A percentile compares a stretch with the other conserved stretches of the same genome.
phyloP scores from a whole-genome alignment of 352 stramenopile species.

The Halophytophthora batemanensis region DNA sequence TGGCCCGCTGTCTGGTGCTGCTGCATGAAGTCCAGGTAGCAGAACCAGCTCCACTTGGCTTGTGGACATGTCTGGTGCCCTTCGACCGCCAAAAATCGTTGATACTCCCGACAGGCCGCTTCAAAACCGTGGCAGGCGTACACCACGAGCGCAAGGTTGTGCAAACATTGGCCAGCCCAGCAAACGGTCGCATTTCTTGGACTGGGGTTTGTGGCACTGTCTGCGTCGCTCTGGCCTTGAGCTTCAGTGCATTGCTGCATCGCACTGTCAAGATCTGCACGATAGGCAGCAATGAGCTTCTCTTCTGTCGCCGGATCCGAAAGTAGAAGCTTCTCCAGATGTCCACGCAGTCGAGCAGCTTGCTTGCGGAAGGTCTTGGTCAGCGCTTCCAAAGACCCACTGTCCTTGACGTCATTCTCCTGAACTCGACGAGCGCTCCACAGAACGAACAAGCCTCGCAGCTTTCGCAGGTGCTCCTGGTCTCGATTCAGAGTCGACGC shows the following conservation, averaged over 20 bases:
- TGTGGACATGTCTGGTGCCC: conserved; percentile 20
- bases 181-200: conserved; percentile 5
- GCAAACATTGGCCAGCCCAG: conserved; percentile 46
- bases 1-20: conserved; percentile 33
- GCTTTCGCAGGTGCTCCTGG: conserved; percentile 6
- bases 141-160: conserved; percentile 60
- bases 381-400: conserved; percentile 33
- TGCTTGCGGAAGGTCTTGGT: conserved; percentile 35
- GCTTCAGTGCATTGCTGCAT: conserved; percentile 23
- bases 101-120: conserved; percentile 46
- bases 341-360: conserved; percentile 4
- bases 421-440: conserved; percentile 33
- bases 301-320: conserved; percentile 14
- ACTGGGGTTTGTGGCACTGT: background rate
- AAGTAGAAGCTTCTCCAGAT: conserved; percentile 21
- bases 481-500: background rate
- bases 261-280: conserved; percentile 38
- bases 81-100: conserved; percentile 11
- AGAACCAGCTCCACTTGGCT: conserved; percentile 31
- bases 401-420: conserved; percentile 6
- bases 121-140: conserved; percentile 53
- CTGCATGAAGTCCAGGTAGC: conserved; percentile 60
- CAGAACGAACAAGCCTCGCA: conserved; percentile 34
- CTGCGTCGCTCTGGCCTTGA: background rate
- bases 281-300: conserved; percentile 36